Evolutionary conservation across 495 filamentous ascomycete genomes (phyloP), one percentile per base, ranked within the genome.

Genomic region (Aspergillus ostianus): DNA sequence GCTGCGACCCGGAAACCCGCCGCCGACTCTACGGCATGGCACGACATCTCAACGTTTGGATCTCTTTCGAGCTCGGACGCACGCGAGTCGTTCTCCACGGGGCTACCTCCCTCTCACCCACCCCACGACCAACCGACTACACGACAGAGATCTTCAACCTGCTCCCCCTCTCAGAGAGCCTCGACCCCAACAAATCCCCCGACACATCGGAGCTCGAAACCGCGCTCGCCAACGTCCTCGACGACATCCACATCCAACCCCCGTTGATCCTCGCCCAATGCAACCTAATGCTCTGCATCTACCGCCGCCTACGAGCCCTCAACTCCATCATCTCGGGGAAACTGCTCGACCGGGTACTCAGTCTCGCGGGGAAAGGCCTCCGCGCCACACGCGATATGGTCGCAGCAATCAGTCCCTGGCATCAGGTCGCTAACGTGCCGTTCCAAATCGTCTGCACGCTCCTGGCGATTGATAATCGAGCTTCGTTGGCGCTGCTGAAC

Each of bases 361-460:
- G 62, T 1, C 62, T 80, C 8, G 65, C 72, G 0, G 53, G 36
- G 1, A 74, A 72, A 20, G 73, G 65, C 8, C 70, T 80, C 19
- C 65, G 64, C 47, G 79, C 76, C 2, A 76, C 77, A 7, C 65
- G 69, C 7, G 66, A 67, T 7, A 75, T 83, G 65, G 71, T 72
- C 13, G 65, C 68, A 0, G 56, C 67, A 3, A 61, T 60, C 15
- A 71, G 71, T 32, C 79, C 81, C 1, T 86, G 82, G 83, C 82
- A 84, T 58, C 79, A 84, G 57, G 70, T 80, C 12, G 77, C 80
- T 21, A 79, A 82, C 50, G 77, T 81, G 1, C 78, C 82, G 0
- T 85, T 86, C 59, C 83, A 86, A 57, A 71, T 78, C 6, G 70
- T 85, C 51, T 83, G 81, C 57, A 73, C 81, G 0, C 69, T 83